Evolutionary conservation across 2,329 filamentous ascomycete species (phyloP).

Genomic region (Botrytis cinerea): DNA sequence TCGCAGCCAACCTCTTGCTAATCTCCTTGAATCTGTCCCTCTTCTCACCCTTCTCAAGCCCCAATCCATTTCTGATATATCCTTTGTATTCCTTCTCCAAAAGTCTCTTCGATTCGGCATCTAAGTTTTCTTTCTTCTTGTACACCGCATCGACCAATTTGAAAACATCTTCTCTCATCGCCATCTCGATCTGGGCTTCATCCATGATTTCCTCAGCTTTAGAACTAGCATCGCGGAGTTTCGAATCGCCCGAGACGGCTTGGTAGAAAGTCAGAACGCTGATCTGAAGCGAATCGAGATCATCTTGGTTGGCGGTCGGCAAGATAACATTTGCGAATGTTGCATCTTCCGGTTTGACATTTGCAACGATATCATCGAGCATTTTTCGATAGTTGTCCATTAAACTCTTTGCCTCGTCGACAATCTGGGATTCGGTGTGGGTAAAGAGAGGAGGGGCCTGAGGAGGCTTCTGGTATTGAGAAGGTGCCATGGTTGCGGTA

Average conservation of each 20-base stretch:
- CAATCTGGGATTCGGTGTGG: conserved; percentile 68
- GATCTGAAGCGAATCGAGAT: conserved; percentile 58
- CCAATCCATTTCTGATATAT: conserved; percentile 75
- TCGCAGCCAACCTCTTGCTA: conserved; percentile 74
- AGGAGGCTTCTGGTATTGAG: conserved; percentile 71
- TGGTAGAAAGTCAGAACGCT: conserved; percentile 80
- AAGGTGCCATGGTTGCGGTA: conserved; percentile 64
- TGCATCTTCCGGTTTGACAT: conserved; percentile 54
- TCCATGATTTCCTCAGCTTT: conserved; percentile 75
- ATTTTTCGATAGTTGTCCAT: conserved; percentile 60
- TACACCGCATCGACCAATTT: conserved; percentile 61
- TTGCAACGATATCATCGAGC: conserved; percentile 65
- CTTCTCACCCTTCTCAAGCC: conserved; percentile 67
- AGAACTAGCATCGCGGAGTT: conserved; percentile 72
- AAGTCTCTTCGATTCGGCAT: conserved; percentile 69
- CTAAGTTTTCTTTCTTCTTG: conserved; percentile 60
- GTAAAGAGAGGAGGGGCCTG: conserved; percentile 78
- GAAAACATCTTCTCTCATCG: conserved; percentile 82
- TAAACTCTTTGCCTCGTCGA: conserved; percentile 65
- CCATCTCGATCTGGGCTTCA: conserved; percentile 75
- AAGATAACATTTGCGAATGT: conserved; percentile 55
- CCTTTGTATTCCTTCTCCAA: conserved; percentile 76
- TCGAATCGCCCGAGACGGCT: conserved; percentile 69
- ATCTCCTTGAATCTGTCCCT: conserved; percentile 83
- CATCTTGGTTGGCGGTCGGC: conserved; percentile 75